Evolutionary conservation across 1,284 basidiomycete genomes (phyloP).

Genomic region (Ustilago hordei): DNA sequence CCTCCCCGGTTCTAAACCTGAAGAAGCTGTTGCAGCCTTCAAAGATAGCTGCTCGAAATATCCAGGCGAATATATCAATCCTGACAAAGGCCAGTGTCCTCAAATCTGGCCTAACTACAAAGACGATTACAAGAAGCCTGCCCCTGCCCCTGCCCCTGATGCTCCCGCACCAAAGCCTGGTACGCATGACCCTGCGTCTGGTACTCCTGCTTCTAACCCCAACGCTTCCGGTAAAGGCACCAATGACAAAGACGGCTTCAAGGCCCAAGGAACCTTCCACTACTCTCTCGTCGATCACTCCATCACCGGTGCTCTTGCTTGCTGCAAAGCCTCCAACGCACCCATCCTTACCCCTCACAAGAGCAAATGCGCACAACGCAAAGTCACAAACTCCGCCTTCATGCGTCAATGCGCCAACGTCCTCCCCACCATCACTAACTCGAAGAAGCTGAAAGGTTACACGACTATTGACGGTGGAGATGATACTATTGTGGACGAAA

Average conservation of each 20-base stretch:
- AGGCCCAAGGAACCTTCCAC: conserved; percentile 28
- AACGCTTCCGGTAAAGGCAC: conserved; percentile 13
- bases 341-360: conserved; percentile 27
- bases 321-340: conserved; percentile 20
- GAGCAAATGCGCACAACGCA: conserved; percentile 37
- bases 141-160: conserved; percentile 8
- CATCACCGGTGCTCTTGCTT: conserved; percentile 28
- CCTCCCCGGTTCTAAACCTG: conserved; percentile 8
- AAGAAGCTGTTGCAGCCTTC: conserved; percentile 5
- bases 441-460: conserved; percentile 25
- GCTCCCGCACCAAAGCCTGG: not conserved
- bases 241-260: conserved; percentile 39
- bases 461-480: conserved; percentile 19
- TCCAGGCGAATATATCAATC: conserved; percentile 5
- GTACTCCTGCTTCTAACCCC: conserved; percentile 1
- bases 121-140: conserved; percentile 22
- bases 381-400: conserved; percentile 19
- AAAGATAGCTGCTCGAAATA: conserved; percentile 6
- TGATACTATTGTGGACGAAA: conserved; percentile 31
- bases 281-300: conserved; percentile 38
- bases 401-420: conserved; percentile 33
- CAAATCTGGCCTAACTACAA: conserved; percentile 35
- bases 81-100: conserved; percentile 29
- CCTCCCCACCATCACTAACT: conserved; percentile 23
- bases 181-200: not conserved